These are phyloP conservation scores for Basipetospora chlamydospora DNA, from an alignment of 2,329 filamentous ascomycete species.

Conservation along the genomic window DNA sequence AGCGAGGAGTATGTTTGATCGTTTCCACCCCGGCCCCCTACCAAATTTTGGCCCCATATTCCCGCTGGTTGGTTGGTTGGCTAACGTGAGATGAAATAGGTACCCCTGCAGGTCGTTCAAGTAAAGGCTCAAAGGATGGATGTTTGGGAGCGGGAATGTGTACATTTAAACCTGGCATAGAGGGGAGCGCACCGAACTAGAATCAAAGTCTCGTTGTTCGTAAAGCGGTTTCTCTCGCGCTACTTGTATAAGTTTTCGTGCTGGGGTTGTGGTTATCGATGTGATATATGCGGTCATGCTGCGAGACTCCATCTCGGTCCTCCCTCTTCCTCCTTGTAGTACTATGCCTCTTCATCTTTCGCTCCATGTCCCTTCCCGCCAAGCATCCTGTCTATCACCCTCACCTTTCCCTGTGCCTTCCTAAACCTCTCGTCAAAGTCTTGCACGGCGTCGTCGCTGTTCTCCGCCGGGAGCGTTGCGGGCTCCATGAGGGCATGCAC, in stretches of 20 bases:
- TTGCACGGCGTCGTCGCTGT: conserved; percentile 76
- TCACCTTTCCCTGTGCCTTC: conserved; percentile 68
- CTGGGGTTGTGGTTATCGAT: too few relatives aligned
- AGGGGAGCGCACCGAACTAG: too few relatives aligned
- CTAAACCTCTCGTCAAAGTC: conserved; percentile 86
- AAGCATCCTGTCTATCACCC: conserved; percentile 64
- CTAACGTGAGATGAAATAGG: too few relatives aligned
- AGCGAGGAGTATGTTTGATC: conserved; percentile 42
- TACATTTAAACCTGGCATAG: conserved; percentile 18
- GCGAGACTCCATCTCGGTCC: too few relatives aligned
- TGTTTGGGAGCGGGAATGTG: conserved; percentile 9
- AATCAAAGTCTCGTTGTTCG: too few relatives aligned
- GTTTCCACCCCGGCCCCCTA: too few relatives aligned
- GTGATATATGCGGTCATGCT: too few relatives aligned
- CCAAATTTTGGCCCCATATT: conserved; percentile 6
- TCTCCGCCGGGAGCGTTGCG: conserved; percentile 61
- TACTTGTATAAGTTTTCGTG: too few relatives aligned
- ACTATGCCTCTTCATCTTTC: background rate
- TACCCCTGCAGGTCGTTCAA: conserved; percentile 52
- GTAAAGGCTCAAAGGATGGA: conserved; percentile 19
- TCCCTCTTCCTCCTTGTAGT: too few relatives aligned
- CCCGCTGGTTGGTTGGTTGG: too few relatives aligned
- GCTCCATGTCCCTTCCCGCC: conserved; percentile 18
- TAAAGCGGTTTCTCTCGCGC: too few relatives aligned
- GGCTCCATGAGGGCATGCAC: conserved; percentile 69